phyloP scores from a whole-genome alignment of 1,139 yeast species.

The Meyerozyma carpophila region DNA sequence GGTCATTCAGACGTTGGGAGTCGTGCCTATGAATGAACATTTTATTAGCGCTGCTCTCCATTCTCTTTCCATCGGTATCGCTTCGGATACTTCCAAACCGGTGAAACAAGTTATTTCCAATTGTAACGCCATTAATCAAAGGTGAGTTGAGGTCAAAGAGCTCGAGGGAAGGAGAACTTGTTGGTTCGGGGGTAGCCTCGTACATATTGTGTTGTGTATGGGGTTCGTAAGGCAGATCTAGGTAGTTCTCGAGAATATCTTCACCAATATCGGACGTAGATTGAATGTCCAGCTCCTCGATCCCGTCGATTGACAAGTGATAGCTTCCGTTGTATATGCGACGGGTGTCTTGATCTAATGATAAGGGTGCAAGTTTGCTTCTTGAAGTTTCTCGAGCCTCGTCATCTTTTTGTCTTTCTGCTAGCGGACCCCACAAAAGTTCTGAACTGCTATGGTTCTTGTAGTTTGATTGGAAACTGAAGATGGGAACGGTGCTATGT shows the following conservation, averaged over 20 bases:
- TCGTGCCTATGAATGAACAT: conserved; percentile 15
- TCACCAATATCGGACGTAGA: conserved; percentile 13
- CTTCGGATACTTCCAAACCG: conserved; percentile 8
- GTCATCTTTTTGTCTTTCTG: conserved; percentile 1
- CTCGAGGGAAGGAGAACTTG: conserved; percentile 11
- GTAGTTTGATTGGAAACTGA: background rate
- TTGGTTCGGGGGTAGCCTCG: conserved; percentile 1
- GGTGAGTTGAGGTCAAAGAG: conserved; percentile 31
- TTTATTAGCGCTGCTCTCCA: conserved; percentile 8
- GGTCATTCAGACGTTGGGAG: background rate
- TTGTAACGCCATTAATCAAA: conserved; percentile 31
- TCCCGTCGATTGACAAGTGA: background rate
- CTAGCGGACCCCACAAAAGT: background rate
- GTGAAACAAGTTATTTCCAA: conserved; percentile 25
- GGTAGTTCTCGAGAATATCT: conserved; percentile 31
- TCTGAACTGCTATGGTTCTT: background rate
- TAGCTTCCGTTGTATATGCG: background rate
- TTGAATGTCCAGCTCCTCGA: background rate
- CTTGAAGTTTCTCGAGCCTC: background rate
- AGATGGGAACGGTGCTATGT: background rate
- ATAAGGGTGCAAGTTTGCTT: background rate
- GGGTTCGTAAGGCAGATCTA: conserved; percentile 20
- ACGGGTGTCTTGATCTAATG: background rate
- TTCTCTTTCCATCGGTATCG: conserved; percentile 2
- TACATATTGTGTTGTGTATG: background rate